Base-by-base conservation (phyloP, 805 yeast genomes). In the Candida endomychidarum region DNA sequence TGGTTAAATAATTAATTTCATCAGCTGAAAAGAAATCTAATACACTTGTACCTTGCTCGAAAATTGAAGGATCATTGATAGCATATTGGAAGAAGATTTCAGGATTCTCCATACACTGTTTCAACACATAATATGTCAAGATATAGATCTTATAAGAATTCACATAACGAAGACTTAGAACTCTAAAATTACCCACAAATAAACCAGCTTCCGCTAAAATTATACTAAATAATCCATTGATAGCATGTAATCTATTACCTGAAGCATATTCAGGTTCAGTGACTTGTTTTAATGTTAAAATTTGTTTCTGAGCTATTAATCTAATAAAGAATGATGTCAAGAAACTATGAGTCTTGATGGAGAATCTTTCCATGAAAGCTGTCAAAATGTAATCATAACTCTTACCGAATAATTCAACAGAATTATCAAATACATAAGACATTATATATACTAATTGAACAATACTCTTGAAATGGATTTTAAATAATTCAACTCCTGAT, bases 401-500 rank as follows among this genome's bases (percentile, higher is more conserved):
- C 35, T 53, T 56, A 1, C 73, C 74, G 48, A 69, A 69, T 22
- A 67, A 49, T 41, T 66, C 69, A 7, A 61, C 70, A 18, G 69
- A 60, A 42, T 67, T 64, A 42, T 69, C 74, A 34, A 67, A 55
- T 3, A 62, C 72, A 49, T 63, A 67, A 5, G 70, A 59, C 65
- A 68, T 67, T 34, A 69, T 65, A 49, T 64, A 69, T 11, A 66
- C 65, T 42, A 67, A 54, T 45, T 68, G 74, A 5, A 68, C 61
- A 37, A 66, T 72, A 42, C 67, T 58, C 28, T 65, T 63, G 32
- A 63, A 57, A 45, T 65, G 67, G 22, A 67, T 65, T 43, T 68
- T 68, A 48, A 66, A 69, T 6, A 69, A 51, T 44, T 67, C 74
- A 8, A 65, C 60, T 1, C 72, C 74, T 0, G 73, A 66, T 33